phyloP scores from a whole-genome alignment of 2,329 filamentous ascomycete genomes.

The Aspergillus sp. region DNA sequence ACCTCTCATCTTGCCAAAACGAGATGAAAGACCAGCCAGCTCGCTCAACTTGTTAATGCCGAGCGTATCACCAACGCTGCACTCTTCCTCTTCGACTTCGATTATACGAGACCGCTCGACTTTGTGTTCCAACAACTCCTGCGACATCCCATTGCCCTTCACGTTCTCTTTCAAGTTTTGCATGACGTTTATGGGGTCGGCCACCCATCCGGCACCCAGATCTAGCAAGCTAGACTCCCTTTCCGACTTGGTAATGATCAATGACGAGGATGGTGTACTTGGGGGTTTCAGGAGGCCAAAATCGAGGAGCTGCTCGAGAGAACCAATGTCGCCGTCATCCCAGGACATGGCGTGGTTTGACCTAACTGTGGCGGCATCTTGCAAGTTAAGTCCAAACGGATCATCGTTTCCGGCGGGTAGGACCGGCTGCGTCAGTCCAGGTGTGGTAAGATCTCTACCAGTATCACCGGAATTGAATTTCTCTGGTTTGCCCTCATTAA shows the following conservation, averaged over 20 bases:
- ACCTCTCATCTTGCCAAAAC: neutral
- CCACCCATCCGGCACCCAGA: conserved; percentile 8
- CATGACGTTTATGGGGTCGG: neutral
- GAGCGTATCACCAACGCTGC: conserved; percentile 29
- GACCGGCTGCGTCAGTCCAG: neutral
- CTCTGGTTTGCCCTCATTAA: neutral
- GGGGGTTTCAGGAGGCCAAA: conserved; percentile 22
- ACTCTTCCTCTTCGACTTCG: conserved; percentile 7
- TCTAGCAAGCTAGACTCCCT: conserved; percentile 21
- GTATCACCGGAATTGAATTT: neutral
- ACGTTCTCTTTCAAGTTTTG: neutral
- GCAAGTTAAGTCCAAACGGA: conserved; percentile 20
- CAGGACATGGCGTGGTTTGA: neutral
- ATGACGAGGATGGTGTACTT: neutral
- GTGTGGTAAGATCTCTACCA: neutral
- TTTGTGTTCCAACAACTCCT: neutral
- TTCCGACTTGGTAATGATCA: neutral
- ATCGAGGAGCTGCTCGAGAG: conserved; percentile 27
- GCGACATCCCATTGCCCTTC: neutral
- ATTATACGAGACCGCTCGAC: neutral
- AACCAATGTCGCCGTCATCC: conserved; percentile 7
- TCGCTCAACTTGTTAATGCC: conserved; percentile 32
- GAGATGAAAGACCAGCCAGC: conserved; percentile 22
- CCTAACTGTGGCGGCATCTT: neutral
- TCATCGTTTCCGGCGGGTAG: conserved; percentile 11